Conservation (phyloP, 2,329 filamentous ascomycete species). For the Colletotrichum sp. region DNA sequence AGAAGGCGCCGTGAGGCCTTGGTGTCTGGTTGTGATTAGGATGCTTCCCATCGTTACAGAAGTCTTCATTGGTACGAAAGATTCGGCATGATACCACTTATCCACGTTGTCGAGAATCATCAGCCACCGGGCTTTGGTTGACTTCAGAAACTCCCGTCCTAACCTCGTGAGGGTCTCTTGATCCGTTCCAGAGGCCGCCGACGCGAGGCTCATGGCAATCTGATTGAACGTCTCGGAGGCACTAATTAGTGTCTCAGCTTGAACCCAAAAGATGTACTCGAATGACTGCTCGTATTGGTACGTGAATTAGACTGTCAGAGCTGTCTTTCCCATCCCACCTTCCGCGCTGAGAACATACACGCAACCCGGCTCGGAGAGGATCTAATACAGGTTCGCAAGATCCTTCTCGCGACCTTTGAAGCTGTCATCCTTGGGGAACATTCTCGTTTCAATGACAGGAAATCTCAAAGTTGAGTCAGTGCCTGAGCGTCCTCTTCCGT, state of each 20-base stretch:
- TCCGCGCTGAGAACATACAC: neutral
- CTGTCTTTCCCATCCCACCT: neutral
- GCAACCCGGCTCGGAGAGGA: neutral
- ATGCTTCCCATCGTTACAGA: conserved; percentile 17
- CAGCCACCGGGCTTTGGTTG: conserved; percentile 19
- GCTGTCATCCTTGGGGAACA: neutral
- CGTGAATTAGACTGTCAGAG: neutral
- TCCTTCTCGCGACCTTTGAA: neutral
- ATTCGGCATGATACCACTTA: conserved; percentile 20
- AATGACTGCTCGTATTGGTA: neutral
- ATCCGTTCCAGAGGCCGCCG: neutral
- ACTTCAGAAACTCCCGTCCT: conserved; percentile 21
- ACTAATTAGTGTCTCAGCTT: neutral
- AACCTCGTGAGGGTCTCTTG: neutral
- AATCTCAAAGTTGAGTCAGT: neutral
- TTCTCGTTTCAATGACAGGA: neutral
- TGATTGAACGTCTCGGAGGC: neutral
- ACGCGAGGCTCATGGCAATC: neutral
- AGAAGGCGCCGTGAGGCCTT: conserved; percentile 3
- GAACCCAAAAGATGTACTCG: neutral
- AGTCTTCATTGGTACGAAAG: conserved; percentile 20
- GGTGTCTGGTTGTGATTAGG: conserved; percentile 20
- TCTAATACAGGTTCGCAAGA: neutral
- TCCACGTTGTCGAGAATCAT: conserved; percentile 25
- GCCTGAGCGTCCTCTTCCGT: neutral